These are phyloP conservation scores for Cutaneotrichosporon sp. DNA, from an alignment of 1,284 basidiomycete genomes.

Conservation along the genomic window DNA sequence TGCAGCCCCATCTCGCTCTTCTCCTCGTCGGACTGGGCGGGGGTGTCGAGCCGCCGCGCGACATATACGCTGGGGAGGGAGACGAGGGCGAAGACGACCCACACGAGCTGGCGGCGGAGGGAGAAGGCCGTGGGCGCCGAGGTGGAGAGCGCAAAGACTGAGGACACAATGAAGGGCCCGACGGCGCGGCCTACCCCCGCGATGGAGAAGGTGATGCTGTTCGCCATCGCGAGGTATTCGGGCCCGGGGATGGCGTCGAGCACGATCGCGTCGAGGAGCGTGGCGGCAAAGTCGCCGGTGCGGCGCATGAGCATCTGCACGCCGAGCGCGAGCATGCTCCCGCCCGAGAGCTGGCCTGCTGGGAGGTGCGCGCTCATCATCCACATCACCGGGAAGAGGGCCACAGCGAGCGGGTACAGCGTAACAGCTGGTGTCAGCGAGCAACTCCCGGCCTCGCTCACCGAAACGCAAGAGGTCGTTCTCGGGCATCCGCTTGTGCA, in stretches of 20 bases:
- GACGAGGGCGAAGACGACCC: slow-evolving; percentile 33
- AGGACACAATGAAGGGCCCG: slow-evolving; percentile 40
- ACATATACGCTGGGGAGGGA: slow-evolving; percentile 34
- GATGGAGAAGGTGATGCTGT: slow-evolving; percentile 43
- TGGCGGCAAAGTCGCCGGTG: slow-evolving; percentile 39
- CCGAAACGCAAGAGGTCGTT: slow-evolving; percentile 25
- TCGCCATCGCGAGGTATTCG: slow-evolving; percentile 41
- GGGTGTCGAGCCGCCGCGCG: slow-evolving; percentile 20
- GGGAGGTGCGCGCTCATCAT: slow-evolving; percentile 20
- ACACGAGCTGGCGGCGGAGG: slow-evolving; percentile 37
- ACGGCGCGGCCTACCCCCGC: slow-evolving; percentile 36
- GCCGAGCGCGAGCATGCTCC: slow-evolving; percentile 24
- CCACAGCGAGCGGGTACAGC: slow-evolving; percentile 33
- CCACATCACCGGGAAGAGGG: slow-evolving; percentile 43
- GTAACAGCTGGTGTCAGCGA: slow-evolving; percentile 28
- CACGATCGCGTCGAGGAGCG: slow-evolving; percentile 41
- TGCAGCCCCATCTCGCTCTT: not conserved
- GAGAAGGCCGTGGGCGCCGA: slow-evolving; percentile 23
- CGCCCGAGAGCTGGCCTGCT: not conserved
- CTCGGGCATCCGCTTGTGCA: slow-evolving; percentile 34
- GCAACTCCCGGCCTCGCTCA: slow-evolving; percentile 11
- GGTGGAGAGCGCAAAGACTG: slow-evolving; percentile 40
- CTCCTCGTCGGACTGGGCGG: not conserved
- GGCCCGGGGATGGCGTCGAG: slow-evolving; percentile 42
- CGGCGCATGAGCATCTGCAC: slow-evolving; percentile 41